Evolutionary conservation across 148 eudicot species (phyloP), one percentile per base, ranked within the genome.

Genomic region (Fallopia convolvulus): DNA sequence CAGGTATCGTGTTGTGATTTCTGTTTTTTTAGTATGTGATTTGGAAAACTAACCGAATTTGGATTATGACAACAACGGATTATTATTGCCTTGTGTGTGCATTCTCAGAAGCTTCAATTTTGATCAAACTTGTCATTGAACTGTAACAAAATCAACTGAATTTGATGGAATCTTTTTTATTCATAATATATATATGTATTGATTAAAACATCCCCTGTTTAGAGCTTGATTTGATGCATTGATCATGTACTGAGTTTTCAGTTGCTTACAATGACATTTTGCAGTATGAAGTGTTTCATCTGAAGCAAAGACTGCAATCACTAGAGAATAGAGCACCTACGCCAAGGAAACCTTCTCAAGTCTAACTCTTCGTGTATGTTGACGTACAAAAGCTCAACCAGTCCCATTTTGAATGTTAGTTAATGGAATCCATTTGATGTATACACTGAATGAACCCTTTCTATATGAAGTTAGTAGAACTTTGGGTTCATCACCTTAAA

Each of bases 281-380:
- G 21, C 90, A 94, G 99, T 93, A 89, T 79, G 99, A 94, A 88
- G 97, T 94, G 80, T 89, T 88, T 79, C 97, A 86, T 80, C 87
- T 92, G 53, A 92, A 94, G 85, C 99, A 94, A 82, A 92, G 99
- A 82, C 52, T 94, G 83, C 99, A 94, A 72, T 90, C 97, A 12
- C 49, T 89, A 84, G 99, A 94, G 81, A 87, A 84, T 77, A 91
- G 99, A 74, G 86, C 92, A 14, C 84, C 96, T 68, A 84, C 97
- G 9, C 97, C 95, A 36, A 86, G 99, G 78, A 94, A 94, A 79
- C 97, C 93, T 58, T 89, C 82, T 78, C 89, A 89, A 81, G 89
- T 84, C 39, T 87, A 89, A 48, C 46, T 36, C 70, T 61, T 61
- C 36, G 15, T 68, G 70, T 61, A 68, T 68, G 72, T 17, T 36